phyloP scores from a whole-genome alignment of 768 basidiomycete species.

The Tephrocybe sp. region DNA sequence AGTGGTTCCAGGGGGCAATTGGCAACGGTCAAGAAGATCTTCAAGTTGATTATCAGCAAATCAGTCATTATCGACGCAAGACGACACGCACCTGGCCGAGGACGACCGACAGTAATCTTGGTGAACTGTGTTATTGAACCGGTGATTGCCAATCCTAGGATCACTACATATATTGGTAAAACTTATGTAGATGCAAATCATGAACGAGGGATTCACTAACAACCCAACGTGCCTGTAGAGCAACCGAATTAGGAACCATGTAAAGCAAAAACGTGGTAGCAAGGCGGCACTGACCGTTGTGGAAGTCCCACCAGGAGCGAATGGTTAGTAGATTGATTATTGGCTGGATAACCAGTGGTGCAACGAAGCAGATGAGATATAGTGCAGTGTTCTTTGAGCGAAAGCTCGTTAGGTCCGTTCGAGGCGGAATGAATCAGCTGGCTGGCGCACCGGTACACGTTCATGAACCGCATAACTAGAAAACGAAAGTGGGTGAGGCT shows the following conservation, averaged over 20 bases:
- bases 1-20: constrained; percentile 59
- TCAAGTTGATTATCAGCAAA: constrained; percentile 1
- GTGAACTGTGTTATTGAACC: constrained; percentile 82
- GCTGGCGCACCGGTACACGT: constrained; percentile 72
- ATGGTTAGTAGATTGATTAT: constrained; percentile 70
- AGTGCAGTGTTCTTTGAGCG: constrained; percentile 43
- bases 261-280: not conserved
- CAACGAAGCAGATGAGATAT: constrained; percentile 52
- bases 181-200: not conserved
- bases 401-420: constrained; percentile 1
- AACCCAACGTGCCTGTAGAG: constrained; percentile 39
- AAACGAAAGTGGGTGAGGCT: not conserved
- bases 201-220: constrained; percentile 24
- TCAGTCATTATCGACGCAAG: not conserved
- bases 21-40: constrained; percentile 74
- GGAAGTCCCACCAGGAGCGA: constrained; percentile 88
- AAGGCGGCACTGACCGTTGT: constrained; percentile 49
- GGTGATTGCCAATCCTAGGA: constrained; percentile 73
- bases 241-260: constrained; percentile 1
- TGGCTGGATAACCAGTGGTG: constrained; percentile 71
- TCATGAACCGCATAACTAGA: constrained; percentile 70
- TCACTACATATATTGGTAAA: constrained; percentile 43
- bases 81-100: constrained; percentile 66
- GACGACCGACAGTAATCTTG: constrained; percentile 88
- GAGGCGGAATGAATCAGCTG: constrained; percentile 8